phyloP scores from a whole-genome alignment of 1,284 basidiomycete species.

The Cerrena zonata region DNA sequence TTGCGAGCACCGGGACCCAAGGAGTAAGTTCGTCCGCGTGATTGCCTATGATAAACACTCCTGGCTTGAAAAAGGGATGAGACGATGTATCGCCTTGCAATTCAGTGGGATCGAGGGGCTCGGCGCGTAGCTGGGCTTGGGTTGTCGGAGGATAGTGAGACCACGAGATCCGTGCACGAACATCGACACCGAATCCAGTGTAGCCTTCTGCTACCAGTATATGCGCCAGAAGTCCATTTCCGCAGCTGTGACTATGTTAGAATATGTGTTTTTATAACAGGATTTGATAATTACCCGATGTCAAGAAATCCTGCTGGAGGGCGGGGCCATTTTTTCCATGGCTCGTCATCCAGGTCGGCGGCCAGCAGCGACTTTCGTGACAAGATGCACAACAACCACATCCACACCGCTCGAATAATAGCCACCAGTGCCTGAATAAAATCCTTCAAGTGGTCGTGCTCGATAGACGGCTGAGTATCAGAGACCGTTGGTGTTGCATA shows the following conservation, averaged over 20 bases:
- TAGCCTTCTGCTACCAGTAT: constrained; percentile 84
- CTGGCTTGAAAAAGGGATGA: constrained; percentile 30
- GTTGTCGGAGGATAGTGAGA: constrained; percentile 60
- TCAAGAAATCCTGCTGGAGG: constrained; percentile 85
- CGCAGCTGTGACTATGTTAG: constrained; percentile 48
- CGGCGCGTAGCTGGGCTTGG: constrained; percentile 52
- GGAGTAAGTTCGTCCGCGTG: constrained; percentile 95
- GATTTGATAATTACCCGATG: constrained; percentile 57
- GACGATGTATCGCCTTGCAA: background rate
- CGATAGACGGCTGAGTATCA: too few relatives aligned
- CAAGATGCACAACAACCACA: background rate
- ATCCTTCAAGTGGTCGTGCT: too few relatives aligned
- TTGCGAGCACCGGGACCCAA: constrained; percentile 74
- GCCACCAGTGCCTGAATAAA: background rate
- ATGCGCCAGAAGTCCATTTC: constrained; percentile 85
- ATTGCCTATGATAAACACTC: constrained; percentile 84
- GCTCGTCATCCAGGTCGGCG: constrained; percentile 26
- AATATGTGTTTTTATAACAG: background rate
- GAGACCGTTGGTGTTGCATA: constrained; percentile 32
- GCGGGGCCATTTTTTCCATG: constrained; percentile 69
- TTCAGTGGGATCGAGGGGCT: constrained; percentile 59
- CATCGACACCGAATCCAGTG: constrained; percentile 75
- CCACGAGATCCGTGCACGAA: constrained; percentile 72
- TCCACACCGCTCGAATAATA: background rate
- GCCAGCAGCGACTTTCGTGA: background rate